Base-by-base conservation (phyloP, 305 asterid species). In the Fraxinus floribunda region DNA sequence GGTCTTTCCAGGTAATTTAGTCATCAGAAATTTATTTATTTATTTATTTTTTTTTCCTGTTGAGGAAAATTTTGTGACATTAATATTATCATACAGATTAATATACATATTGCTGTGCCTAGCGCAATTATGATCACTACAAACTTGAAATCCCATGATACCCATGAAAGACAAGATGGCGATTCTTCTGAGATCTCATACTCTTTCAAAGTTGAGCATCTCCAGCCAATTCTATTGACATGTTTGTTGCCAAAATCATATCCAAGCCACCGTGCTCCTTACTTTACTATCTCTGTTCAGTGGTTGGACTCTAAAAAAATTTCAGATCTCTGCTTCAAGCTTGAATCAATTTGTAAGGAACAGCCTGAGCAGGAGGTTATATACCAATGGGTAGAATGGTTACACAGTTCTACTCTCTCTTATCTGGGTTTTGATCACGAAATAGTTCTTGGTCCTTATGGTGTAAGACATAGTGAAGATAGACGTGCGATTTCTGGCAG, bases 341-440 rank as follows among this genome's bases (percentile, higher is more conserved):
- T 96, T 55, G 97, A 96, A 87, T 89, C 91, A 13, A 90, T 94
- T 82, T 94, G 98, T 97, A 81, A 88, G 75, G 91, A 93, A 66
- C 96, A 90, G 85, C 84, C 85, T 32, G 95, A 95, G 75, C 94
- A 92, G 83, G 98, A 96, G 85, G 91, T 96, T 85, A 83, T 96
- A 79, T 94, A 96, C 87, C 92, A 89, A 82, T 96, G 98, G 99
- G 92, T 91, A 75, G 97, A 93, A 76, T 94, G 98, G 98, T 76
- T 96, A 83, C 97, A 87, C 0, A 60, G 89, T 80, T 91, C 85
- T 86, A 84, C 95, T 64, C 95, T 95, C 89, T 84, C 94, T 77
- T 86, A 88, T 90, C 91, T 96, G 79, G 94, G 93, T 60, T 90
- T 94, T 82, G 94, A 93, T 39, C 79, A 78, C 81, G 94, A 91